phyloP scores from a whole-genome alignment of 2,329 filamentous ascomycete genomes.

The Elsinoe necatrix region DNA sequence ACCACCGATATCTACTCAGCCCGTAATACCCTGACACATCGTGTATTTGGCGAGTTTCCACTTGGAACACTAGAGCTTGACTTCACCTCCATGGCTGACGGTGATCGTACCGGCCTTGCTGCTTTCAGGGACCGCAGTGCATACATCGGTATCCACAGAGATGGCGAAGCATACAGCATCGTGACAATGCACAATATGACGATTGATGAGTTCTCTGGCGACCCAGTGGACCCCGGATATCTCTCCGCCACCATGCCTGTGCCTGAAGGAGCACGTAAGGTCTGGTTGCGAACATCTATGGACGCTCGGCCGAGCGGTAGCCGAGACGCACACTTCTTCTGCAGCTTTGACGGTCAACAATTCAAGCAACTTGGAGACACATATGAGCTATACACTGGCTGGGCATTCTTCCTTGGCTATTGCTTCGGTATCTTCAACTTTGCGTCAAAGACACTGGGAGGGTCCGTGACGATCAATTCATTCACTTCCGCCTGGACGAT shows the following conservation, averaged over 20 bases:
- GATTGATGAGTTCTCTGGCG: not conserved
- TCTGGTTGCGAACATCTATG: not conserved
- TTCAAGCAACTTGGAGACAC: not conserved
- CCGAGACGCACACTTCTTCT: not conserved
- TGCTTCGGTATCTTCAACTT: not conserved
- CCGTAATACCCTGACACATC: slow-evolving; percentile 36
- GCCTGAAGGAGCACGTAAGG: not conserved
- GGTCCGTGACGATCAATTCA: not conserved
- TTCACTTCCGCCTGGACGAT: too few species aligned
- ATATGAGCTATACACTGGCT: not conserved
- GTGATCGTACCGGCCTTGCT: slow-evolving; percentile 46
- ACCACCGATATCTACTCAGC: slow-evolving; percentile 43
- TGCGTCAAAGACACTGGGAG: not conserved
- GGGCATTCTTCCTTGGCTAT: not conserved
- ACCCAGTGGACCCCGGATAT: not conserved
- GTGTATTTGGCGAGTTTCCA: slow-evolving; percentile 35
- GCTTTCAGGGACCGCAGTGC: slow-evolving; percentile 42
- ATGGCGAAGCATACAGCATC: not conserved
- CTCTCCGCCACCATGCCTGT: not conserved
- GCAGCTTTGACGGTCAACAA: not conserved
- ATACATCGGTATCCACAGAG: not conserved
- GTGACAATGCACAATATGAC: not conserved
- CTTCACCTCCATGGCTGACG: slow-evolving; percentile 41
- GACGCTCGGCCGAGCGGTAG: not conserved
- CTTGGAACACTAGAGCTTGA: slow-evolving; percentile 45